Evolutionary conservation across 148 eudicot genomes (phyloP).

Genomic region (Rhododendron molle): DNA sequence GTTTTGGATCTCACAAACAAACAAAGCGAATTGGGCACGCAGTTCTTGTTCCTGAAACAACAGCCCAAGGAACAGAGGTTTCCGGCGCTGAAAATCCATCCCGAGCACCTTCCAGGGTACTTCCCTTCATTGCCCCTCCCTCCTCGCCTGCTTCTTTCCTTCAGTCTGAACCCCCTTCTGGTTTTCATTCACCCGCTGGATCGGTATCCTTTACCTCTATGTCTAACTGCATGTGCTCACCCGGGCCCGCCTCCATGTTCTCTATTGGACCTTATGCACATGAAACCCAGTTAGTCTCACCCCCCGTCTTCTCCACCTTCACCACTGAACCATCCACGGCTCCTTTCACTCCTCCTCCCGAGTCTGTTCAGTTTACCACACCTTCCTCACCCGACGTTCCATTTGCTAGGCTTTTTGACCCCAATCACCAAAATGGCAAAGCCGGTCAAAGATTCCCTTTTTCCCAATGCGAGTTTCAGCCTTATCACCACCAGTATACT

Average conservation of each 20-base stretch:
- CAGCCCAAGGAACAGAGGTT: conserved; percentile 29
- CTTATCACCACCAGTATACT: conserved; percentile 76
- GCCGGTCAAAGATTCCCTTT: conserved; percentile 39
- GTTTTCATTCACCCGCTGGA: conserved; percentile 70
- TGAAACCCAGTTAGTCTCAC: conserved; percentile 90
- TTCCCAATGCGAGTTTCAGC: conserved; percentile 71
- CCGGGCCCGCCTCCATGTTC: conserved; percentile 81
- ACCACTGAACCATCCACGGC: conserved; percentile 96
- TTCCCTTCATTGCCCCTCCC: conserved; percentile 89
- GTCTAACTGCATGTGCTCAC: conserved; percentile 70
- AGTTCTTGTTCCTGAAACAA: conserved; percentile 69
- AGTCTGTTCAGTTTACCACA: conserved; percentile 82
- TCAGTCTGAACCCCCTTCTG: conserved; percentile 90
- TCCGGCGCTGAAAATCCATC: conserved; percentile 29
- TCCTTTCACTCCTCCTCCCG: conserved; percentile 95
- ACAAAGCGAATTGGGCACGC: conserved; percentile 68
- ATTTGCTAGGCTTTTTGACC: conserved; percentile 79
- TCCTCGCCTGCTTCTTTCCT: conserved; percentile 96
- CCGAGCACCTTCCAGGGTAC: conserved; percentile 36
- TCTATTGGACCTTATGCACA: conserved; percentile 94
- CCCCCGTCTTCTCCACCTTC: conserved; percentile 90
- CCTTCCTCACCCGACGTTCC: conserved; percentile 99
- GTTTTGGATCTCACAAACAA: conserved; percentile 68
- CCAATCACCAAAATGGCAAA: conserved; percentile 43
- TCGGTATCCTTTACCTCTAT: conserved; percentile 48